Base-by-base conservation (phyloP, 2,329 filamentous ascomycete species). In the Periconia macrospinosa region DNA sequence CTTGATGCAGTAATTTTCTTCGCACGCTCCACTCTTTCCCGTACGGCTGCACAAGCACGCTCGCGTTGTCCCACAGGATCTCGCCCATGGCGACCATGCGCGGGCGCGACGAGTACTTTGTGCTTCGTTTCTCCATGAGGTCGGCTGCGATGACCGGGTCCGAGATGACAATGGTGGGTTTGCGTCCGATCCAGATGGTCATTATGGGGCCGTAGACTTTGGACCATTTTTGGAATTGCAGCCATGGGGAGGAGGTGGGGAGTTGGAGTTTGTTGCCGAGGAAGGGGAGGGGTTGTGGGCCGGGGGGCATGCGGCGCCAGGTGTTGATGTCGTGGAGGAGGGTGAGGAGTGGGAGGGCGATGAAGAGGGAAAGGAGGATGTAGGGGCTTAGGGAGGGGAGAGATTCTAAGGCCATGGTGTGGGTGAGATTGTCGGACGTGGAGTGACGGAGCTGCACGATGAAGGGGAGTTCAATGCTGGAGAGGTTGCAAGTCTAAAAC, bases 21-120 rank as follows among this genome's bases (percentile, higher is more conserved):
- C 79, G 67, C 11, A 75, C 58, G 41, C 70, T 74, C 78, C 78
- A 82, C 30, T 73, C 70, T 49, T 79, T 77, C 33, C 78, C 77
- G 63, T 82, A 71, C 1, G 78, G 78, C 62, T 81, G 76, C 9
- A 81, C 76, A 14, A 81, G 66, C 27, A 81, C 71, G n/a, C 71
- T 75, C 6, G 75, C 71, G 19, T 73, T 74, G 48, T 76, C 72
- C 69, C 75, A 77, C 35, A 76, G 69, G 27, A 78, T 73, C 57
- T 78, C 76, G 18, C 75, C 75, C 73, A 78, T 76, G 6, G 75
- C 73, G 7, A 79, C 75, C 65, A 78, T 77, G 27, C 75, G 68
- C 8, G 76, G 77, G n/a, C 77, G 61, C 1, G 73, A 76, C 2
- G 75, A 75, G 59, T 78, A 79, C 49, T 78, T 78, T 44, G 66